Conservation (phyloP, 1,284 basidiomycete genomes). For the Cystobasidium pallidum region DNA sequence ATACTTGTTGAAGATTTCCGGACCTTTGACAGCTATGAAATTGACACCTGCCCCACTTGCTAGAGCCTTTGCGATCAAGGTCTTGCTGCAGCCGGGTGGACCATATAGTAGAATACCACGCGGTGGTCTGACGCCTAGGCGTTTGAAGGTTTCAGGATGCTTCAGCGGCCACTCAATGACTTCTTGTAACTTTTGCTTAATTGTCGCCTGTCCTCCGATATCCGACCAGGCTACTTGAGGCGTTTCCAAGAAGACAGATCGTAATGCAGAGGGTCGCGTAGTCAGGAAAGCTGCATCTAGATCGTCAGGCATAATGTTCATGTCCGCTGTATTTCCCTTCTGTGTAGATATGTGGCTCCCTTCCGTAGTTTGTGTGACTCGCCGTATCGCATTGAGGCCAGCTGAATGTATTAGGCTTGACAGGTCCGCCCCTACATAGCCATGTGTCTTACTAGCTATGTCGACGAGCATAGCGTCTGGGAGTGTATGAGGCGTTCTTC, state of each 20-base stretch:
- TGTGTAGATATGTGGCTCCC: too few species aligned
- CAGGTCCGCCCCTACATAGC: constrained; percentile 96
- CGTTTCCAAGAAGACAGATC: constrained; percentile 86
- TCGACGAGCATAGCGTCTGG: constrained; percentile 65
- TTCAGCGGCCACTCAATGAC: constrained; percentile 92
- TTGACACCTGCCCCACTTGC: constrained; percentile 95
- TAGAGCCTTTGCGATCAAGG: constrained; percentile 87
- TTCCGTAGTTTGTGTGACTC: constrained; percentile 53
- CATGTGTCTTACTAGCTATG: constrained; percentile 81
- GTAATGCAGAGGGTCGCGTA: constrained; percentile 90
- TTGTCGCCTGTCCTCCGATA: constrained; percentile 79
- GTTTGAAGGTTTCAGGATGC: constrained; percentile 79
- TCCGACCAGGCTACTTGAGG: constrained; percentile 82
- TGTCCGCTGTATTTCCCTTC: constrained; percentile 1
- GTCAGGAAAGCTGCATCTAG: constrained; percentile 71
- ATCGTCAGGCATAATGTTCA: constrained; percentile 60
- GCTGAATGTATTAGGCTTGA: constrained; percentile 90
- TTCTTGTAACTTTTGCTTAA: constrained; percentile 82
- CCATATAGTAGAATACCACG: constrained; percentile 92
- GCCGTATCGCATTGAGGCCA: constrained; percentile 86
- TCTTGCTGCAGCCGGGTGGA: constrained; percentile 97
- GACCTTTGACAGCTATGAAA: constrained; percentile 97
- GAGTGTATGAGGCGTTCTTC: constrained; percentile 77
- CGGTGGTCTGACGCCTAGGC: constrained; percentile 85
- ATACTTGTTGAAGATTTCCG: constrained; percentile 95